Evolutionary conservation across 169 alveolate species (phyloP), one percentile per base, ranked within the genome.

Genomic region (Plasmodium gallinaceum): DNA sequence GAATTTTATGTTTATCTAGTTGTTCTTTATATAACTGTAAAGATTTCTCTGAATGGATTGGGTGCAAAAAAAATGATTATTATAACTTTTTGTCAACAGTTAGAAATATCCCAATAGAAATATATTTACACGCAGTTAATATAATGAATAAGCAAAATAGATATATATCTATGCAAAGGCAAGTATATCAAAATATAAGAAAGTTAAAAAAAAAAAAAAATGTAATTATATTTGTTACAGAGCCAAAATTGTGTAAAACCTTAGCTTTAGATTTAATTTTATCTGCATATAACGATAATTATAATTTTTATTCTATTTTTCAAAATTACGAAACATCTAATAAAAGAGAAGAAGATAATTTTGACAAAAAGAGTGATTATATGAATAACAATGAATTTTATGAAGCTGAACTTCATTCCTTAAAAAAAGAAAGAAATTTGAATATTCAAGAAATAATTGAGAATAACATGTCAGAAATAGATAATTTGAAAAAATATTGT

Each of bases 231-330:
- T 97, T 97, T 94, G 98, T 98, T 45, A 95, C 98, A n/a, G 99
- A 98, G 68, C 96, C 99, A 70, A 97, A 98, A 74, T 97, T 97
- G 92, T 97, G 99, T 61, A 96, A 99, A 66, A 88, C 97, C 73
- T 87, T 98, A 42, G 99, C 99, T 52, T 88, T 98, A 45, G 99
- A 98, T 78, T 87, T 97, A 54, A 90, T 97, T 24, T 92, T 95
- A 37, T 94, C 96, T 18, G 91, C 97, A 0, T 94, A 95, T 24
- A 95, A 95, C 14, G 97, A 95, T 68, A 93, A 92, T 72, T 90
- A 64, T 58, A 91, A 92, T 43, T 68, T 71, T 75, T 52, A 68
- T 70, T 93, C 51, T 7, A 80, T 26, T 65, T 7, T 42, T 42
- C 46, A n/a, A 45, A 43, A 20, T 12, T 26, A 32, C 7, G 64